These are phyloP conservation scores for Stachybotrys chartarum DNA, from an alignment of 2,329 filamentous ascomycete genomes.

Conservation along the genomic window DNA sequence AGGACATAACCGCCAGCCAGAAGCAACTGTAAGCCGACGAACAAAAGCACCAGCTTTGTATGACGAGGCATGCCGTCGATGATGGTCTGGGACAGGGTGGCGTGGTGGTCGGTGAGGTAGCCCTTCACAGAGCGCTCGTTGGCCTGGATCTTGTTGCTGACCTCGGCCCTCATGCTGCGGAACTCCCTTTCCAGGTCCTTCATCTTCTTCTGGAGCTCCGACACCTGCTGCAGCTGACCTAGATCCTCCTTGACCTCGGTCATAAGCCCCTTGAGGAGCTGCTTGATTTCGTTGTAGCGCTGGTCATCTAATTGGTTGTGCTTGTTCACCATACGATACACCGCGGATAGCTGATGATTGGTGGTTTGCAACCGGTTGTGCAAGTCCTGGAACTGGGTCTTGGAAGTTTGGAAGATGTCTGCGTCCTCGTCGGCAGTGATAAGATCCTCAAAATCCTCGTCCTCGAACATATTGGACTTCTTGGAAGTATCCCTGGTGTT, in stretches of 20 bases:
- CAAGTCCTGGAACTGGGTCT: slow-evolving; percentile 71
- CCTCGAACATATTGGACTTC: slow-evolving; percentile 6
- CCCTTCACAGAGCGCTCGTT: slow-evolving; percentile 47
- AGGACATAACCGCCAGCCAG: slow-evolving; percentile 62
- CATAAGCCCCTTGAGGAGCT: slow-evolving; percentile 39
- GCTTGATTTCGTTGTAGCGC: slow-evolving; percentile 47
- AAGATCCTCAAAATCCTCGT: background rate
- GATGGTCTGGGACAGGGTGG: slow-evolving; percentile 39
- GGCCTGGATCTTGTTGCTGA: slow-evolving; percentile 40
- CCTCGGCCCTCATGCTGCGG: slow-evolving; percentile 47
- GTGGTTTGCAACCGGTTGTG: slow-evolving; percentile 74
- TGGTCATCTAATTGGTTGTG: slow-evolving; percentile 45
- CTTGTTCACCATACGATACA: slow-evolving; percentile 50
- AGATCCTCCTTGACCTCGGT: slow-evolving; percentile 36
- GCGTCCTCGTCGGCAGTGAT: slow-evolving; percentile 38
- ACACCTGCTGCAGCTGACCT: slow-evolving; percentile 37
- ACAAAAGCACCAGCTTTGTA: slow-evolving; percentile 54
- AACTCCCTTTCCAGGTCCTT: slow-evolving; percentile 52
- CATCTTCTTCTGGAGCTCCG: slow-evolving; percentile 36
- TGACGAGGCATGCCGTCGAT: slow-evolving; percentile 42
- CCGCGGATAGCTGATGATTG: slow-evolving; percentile 58
- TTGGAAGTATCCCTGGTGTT: slow-evolving; percentile 10
- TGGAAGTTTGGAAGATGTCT: slow-evolving; percentile 39
- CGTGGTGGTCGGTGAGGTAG: slow-evolving; percentile 43
- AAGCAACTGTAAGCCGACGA: slow-evolving; percentile 68